These are phyloP conservation scores for Botrytis byssoidea DNA, from an alignment of 2,329 filamentous ascomycete species.

Conservation along the genomic window DNA sequence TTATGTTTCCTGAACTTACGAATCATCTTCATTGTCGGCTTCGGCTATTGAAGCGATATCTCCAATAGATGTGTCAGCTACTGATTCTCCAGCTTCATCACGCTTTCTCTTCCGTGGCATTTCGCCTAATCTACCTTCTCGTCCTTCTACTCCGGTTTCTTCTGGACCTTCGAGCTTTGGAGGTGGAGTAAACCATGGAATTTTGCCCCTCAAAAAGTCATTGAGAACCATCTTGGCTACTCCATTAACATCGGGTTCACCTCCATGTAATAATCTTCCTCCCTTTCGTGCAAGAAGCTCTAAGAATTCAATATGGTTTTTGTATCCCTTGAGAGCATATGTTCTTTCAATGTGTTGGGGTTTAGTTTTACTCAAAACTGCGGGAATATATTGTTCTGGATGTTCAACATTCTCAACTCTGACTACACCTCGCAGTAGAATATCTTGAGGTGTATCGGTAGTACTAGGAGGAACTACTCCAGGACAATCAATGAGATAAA, in stretches of 20 bases:
- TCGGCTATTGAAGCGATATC: slow-evolving; percentile 37
- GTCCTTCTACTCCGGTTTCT: slow-evolving; percentile 58
- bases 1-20: slow-evolving; percentile 8
- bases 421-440: slow-evolving; percentile 86
- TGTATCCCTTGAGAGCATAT: slow-evolving; percentile 81
- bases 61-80: slow-evolving; percentile 43
- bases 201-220: slow-evolving; percentile 91
- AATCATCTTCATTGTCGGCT: slow-evolving; percentile 31
- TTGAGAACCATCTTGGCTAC: slow-evolving; percentile 97
- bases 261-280: slow-evolving; percentile 81
- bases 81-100: slow-evolving; percentile 56
- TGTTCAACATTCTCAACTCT: slow-evolving; percentile 95
- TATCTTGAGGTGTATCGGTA: slow-evolving; percentile 79
- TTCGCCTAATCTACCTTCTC: slow-evolving; percentile 78
- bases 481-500: slow-evolving; percentile 94
- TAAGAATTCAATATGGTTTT: slow-evolving; percentile 75
- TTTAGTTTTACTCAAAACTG: slow-evolving; percentile 77
- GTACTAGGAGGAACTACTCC: slow-evolving; percentile 91
- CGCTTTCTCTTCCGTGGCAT: slow-evolving; percentile 79
- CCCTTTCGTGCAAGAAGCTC: slow-evolving; percentile 84
- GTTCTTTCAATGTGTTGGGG: slow-evolving; percentile 87
- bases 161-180: slow-evolving; percentile 58
- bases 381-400: slow-evolving; percentile 91
- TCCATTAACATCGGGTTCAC: slow-evolving; percentile 92
- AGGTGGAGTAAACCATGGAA: slow-evolving; percentile 91